Percentiles rank a stretch among this genome's conserved stretches.
Evolutionary conservation across 2,329 filamentous ascomycete species (phyloP).

Genomic region (Talaromyces sp.): DNA sequence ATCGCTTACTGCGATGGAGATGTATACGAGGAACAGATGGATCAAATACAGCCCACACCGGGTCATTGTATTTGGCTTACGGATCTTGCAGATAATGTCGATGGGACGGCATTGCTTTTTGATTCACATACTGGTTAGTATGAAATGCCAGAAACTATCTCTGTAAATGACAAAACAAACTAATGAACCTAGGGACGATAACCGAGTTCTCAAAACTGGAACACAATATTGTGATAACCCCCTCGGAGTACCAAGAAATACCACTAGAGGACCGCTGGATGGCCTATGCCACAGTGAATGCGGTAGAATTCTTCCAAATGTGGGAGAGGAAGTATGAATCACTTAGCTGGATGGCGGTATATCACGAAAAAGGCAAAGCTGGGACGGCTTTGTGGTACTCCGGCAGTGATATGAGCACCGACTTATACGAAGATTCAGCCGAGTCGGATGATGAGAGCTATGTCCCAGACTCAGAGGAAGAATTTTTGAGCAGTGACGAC

Average conservation of each 20-base stretch:
- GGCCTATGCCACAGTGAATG: constrained; percentile 2
- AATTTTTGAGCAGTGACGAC: constrained; percentile 1
- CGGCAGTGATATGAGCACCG: neutral
- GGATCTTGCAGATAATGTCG: neutral
- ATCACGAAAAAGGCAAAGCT: neutral
- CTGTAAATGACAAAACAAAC: neutral
- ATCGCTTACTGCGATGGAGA: constrained; percentile 9
- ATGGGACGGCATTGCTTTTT: constrained; percentile 1
- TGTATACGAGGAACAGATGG: constrained; percentile 2
- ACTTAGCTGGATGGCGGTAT: constrained; percentile 3
- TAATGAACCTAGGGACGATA: constrained; percentile 2
- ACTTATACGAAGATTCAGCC: neutral
- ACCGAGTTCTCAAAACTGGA: constrained; percentile 2
- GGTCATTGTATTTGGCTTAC: constrained; percentile 10
- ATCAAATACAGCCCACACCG: constrained; percentile 7
- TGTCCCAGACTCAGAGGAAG: constrained; percentile 3
- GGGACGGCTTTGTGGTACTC: constrained; percentile 2
- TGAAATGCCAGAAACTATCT: neutral
- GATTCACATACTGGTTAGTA: constrained; percentile 4
- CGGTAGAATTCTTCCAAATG: neutral
- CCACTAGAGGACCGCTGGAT: constrained; percentile 8
- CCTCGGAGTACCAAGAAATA: neutral
- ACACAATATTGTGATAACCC: neutral
- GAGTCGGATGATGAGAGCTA: constrained; percentile 9
- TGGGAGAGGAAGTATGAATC: constrained; percentile 5